These are phyloP conservation scores for Helenozyma rhizophorensis DNA, from an alignment of 805 yeast species.

Conservation along the genomic window DNA sequence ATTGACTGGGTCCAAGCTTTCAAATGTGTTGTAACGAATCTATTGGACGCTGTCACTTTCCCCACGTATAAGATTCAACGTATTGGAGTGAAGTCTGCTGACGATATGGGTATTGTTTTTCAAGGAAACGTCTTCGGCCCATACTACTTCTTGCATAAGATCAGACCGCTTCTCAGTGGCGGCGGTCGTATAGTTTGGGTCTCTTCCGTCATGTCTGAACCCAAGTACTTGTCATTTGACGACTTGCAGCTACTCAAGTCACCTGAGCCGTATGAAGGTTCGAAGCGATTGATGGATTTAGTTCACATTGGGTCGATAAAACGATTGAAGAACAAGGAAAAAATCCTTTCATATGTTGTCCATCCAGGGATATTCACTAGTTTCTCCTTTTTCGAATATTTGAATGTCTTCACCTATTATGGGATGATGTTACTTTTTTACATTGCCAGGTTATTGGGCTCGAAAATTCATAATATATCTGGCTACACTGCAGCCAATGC, in stretches of 20 bases:
- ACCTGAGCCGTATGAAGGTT: conserved; percentile 80
- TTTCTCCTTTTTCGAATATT: conserved; percentile 68
- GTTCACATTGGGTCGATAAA: conserved; percentile 70
- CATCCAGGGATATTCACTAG: conserved; percentile 95
- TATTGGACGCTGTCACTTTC: conserved; percentile 79
- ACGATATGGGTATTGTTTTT: conserved; percentile 82
- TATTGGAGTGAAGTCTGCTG: conserved; percentile 69
- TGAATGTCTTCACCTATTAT: conserved; percentile 74
- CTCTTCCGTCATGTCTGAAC: conserved; percentile 75
- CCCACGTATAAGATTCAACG: conserved; percentile 84
- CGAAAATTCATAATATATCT: conserved; percentile 82
- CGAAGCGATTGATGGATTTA: conserved; percentile 81
- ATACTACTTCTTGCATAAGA: conserved; percentile 70
- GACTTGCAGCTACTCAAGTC: conserved; percentile 70
- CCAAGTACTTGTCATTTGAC: conserved; percentile 64
- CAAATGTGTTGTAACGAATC: conserved; percentile 59
- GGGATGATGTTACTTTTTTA: conserved; percentile 86
- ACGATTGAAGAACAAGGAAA: conserved; percentile 41
- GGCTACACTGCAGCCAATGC: conserved; percentile 92
- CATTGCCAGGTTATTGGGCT: conserved; percentile 75
- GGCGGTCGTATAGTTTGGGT: conserved; percentile 81
- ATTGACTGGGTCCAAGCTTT: conserved; percentile 81
- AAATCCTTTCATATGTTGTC: conserved; percentile 68
- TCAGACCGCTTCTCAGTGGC: conserved; percentile 50
- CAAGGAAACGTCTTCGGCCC: conserved; percentile 98